Percentiles rank a stretch among this genome's conserved stretches.
phyloP scores from a whole-genome alignment of 2,329 filamentous ascomycete species.

The Penicillium sp. region DNA sequence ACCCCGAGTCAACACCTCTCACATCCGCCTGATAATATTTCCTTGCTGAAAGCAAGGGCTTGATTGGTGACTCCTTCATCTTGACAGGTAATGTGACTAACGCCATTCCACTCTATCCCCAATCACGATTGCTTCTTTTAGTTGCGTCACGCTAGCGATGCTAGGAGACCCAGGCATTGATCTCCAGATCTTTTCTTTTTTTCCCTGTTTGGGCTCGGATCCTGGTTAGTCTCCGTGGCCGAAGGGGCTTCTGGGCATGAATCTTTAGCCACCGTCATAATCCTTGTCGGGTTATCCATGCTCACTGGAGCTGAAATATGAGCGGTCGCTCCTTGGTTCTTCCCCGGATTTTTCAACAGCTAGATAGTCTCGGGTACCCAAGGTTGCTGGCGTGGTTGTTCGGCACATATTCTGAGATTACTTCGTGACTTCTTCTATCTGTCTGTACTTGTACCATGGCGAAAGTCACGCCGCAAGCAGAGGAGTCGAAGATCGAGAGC shows the following conservation, averaged over 20 bases:
- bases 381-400: background rate
- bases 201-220: constrained; percentile 12
- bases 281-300: background rate
- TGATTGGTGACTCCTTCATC: background rate
- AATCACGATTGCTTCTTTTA: constrained; percentile 6
- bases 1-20: background rate
- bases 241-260: constrained; percentile 6
- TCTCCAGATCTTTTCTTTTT: background rate
- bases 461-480: background rate
- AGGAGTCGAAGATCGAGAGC: constrained; percentile 5
- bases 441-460: background rate
- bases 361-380: background rate
- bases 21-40: background rate
- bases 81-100: constrained; percentile 6
- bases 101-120: constrained; percentile 1
- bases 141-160: background rate
- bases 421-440: background rate
- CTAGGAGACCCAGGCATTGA: background rate
- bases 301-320: background rate
- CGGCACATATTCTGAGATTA: background rate
- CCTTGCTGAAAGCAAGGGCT: background rate
- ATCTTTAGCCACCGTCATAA: background rate
- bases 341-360: background rate
- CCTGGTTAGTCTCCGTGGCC: constrained; percentile 14
- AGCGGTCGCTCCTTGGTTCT: background rate